These are phyloP conservation scores for Cephalotrichum gorgonifer DNA, from an alignment of 2,329 filamentous ascomycete genomes.

Conservation along the genomic window DNA sequence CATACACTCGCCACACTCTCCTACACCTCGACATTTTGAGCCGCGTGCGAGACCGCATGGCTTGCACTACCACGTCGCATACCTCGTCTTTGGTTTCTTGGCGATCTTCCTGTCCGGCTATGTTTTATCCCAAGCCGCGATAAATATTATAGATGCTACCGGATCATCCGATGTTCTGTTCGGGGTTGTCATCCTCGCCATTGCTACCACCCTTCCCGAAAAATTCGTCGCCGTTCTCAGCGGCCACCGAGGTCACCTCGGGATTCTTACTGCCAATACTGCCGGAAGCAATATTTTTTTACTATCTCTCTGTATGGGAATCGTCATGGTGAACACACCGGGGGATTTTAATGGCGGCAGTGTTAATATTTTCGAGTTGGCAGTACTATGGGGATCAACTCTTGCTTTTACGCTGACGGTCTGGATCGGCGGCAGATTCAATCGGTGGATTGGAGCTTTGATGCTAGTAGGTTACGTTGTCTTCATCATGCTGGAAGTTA, in stretches of 20 bases:
- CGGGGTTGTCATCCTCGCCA: conserved; percentile 33
- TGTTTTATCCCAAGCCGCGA: conserved; percentile 35
- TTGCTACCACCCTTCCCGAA: conserved; percentile 43
- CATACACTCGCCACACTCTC: too few species aligned
- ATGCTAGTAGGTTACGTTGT: conserved; percentile 10
- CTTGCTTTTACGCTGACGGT: conserved; percentile 10
- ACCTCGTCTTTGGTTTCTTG: conserved; percentile 33
- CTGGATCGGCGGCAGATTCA: conserved; percentile 9
- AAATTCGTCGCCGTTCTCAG: conserved; percentile 40
- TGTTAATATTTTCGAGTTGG: conserved; percentile 8
- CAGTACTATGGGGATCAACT: conserved; percentile 11
- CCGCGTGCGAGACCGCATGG: neutral
- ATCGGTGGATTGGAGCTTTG: conserved; percentile 7
- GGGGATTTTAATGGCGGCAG: conserved; percentile 7
- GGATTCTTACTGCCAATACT: conserved; percentile 40
- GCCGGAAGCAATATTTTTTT: conserved; percentile 46
- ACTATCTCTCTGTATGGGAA: conserved; percentile 36
- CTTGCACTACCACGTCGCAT: conserved; percentile 12
- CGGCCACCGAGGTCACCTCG: conserved; percentile 31
- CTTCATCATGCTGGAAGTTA: conserved; percentile 11
- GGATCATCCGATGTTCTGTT: conserved; percentile 34
- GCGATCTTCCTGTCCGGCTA: conserved; percentile 36
- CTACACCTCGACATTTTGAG: too few species aligned
- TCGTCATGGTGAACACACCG: conserved; percentile 15
- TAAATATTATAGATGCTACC: conserved; percentile 27